phyloP scores from a whole-genome alignment of 768 basidiomycete species.

The Russula sp. region DNA sequence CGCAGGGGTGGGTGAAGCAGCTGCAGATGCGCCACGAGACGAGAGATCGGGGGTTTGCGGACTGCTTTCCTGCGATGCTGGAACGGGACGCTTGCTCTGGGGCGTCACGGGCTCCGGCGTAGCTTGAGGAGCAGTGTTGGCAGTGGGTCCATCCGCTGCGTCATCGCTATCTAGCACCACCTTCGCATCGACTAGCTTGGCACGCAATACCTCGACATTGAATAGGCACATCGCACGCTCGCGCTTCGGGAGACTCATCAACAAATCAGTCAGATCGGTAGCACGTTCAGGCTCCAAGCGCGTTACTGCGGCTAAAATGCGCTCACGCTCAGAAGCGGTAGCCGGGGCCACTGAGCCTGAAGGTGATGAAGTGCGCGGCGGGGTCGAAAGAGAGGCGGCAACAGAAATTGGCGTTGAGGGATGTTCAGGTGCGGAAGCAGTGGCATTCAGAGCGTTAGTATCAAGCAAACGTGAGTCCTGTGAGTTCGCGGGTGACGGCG shows the following conservation, averaged over 20 bases:
- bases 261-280: conserved; percentile 65
- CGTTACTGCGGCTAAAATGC: conserved; percentile 63
- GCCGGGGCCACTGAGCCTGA: conserved; percentile 55
- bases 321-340: conserved; percentile 61
- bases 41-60: conserved; percentile 78
- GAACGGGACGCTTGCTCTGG: conserved; percentile 48
- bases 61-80: conserved; percentile 43
- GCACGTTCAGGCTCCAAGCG: conserved; percentile 61
- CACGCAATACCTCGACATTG: conserved; percentile 73
- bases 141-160: conserved; percentile 43
- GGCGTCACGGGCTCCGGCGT: conserved; percentile 52
- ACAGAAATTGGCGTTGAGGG: conserved; percentile 83
- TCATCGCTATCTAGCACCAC: conserved; percentile 74
- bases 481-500: conserved; percentile 55
- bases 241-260: conserved; percentile 84
- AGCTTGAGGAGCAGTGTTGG: conserved; percentile 34
- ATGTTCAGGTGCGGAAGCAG: conserved; percentile 87
- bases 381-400: conserved; percentile 70
- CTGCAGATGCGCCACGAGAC: conserved; percentile 67
- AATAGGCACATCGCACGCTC: conserved; percentile 91
- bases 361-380: conserved; percentile 81
- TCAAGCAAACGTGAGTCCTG: conserved; percentile 73
- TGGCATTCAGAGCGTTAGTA: conserved; percentile 59
- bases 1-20: conserved; percentile 64
- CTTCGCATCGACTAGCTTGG: conserved; percentile 80